Conservation (phyloP, 371 early-diverging fungal genomes). For the Circinella minor region DNA sequence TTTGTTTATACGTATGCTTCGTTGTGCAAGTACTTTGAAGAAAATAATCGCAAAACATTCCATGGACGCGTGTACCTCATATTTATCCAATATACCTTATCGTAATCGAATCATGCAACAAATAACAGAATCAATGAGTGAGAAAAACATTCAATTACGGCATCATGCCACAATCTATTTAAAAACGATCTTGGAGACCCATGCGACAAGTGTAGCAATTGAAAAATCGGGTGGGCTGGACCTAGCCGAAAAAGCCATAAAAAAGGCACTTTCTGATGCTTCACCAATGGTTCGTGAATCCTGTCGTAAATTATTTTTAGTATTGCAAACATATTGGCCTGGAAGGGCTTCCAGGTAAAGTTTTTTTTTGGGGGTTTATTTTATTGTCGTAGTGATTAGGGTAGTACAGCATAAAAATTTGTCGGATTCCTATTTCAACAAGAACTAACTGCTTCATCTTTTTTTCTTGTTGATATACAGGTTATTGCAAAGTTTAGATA, state of each 20-base stretch:
- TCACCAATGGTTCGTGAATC: constrained; percentile 25
- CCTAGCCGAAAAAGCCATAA: constrained; percentile 16
- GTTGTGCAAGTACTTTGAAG: constrained; percentile 32
- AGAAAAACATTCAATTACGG: constrained; percentile 25
- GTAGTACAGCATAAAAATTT: constrained; percentile 1
- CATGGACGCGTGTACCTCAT: constrained; percentile 21
- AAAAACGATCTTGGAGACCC: constrained; percentile 19
- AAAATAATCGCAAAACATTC: constrained; percentile 23
- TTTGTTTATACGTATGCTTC: constrained; percentile 30
- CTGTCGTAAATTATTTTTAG: constrained; percentile 17
- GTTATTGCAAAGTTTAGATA: constrained; percentile 3
- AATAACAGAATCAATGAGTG: constrained; percentile 23
- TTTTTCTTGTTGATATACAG: background rate
- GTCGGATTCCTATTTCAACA: background rate
- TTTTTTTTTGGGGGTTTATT: constrained; percentile 1
- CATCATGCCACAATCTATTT: constrained; percentile 21
- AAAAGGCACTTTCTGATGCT: constrained; percentile 28
- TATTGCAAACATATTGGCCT: constrained; percentile 31
- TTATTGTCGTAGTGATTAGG: background rate
- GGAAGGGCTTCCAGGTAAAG: constrained; percentile 29
- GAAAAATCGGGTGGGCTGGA: constrained; percentile 17
- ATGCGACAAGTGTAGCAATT: constrained; percentile 12
- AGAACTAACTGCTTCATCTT: too few relatives aligned
- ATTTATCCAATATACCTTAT: constrained; percentile 28
- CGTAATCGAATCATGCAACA: constrained; percentile 25